Base-by-base conservation (phyloP, 1,284 basidiomycete genomes). In the Malassezia globosa region DNA sequence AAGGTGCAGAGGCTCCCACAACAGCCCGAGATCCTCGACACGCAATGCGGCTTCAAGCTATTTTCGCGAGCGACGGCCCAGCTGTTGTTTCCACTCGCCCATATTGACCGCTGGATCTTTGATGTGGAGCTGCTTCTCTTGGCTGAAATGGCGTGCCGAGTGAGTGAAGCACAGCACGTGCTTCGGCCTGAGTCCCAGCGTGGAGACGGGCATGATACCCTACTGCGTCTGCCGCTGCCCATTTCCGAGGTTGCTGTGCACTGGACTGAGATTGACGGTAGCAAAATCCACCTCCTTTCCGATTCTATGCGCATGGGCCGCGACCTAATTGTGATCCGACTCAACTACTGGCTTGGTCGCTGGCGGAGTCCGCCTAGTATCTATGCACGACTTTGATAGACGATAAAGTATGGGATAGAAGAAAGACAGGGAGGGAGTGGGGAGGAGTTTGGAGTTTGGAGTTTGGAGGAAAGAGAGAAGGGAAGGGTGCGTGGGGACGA, bases 111-210 rank as follows among this genome's bases (percentile, higher is more conserved):
- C 10, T 94, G 88, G 88, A 89, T 92, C 66, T 94, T 94, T 64
- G 88, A 94, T 70, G 89, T 92, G 46, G 89, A 94, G 69, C 78
- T 94, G 2, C 76, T 94, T n/a, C 76, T 92, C n/a, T 77, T 90
- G 16, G 86, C 88, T 3, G 63, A 69, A 40, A 63, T 61, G 16
- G 50, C 57, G 16, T 53, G 56, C n/a, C 45, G 50, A 7, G 26
- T 41, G 18, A 49, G 46, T 25, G 46, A 49, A 22, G 34, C 22
- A 14, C 25, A 22, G 11, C 33, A 52, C 21, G 38, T 23, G 16
- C 23, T 42, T 31, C 50, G 44, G 19, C 27, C n/a, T 8, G 33
- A 48, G 16, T 36, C 43, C 11, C 31, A 41, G 22, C 24, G 54
- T 1, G 29, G 33, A 22, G 35, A 29, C 8, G 48, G 39, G 5